These are phyloP conservation scores for Emmonsiellopsis sp. DNA, from an alignment of 2,329 filamentous ascomycete genomes.

Conservation along the genomic window DNA sequence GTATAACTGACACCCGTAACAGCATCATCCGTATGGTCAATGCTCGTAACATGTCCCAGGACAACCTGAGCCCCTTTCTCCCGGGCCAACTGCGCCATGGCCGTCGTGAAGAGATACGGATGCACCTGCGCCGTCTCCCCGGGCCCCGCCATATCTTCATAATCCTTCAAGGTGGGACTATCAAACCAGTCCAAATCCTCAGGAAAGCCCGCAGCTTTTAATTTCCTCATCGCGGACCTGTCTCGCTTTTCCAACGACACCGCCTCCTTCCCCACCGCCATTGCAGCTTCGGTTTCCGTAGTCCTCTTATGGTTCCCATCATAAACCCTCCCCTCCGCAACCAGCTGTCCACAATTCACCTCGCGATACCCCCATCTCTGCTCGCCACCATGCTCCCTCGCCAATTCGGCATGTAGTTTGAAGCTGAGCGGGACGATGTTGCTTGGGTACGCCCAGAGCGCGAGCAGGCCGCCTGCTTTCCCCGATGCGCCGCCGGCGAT, in stretches of 20 bases:
- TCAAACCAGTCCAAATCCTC: conserved; percentile 79
- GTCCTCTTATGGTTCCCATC: conserved; percentile 15
- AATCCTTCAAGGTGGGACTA: conserved; percentile 54
- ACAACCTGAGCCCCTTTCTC: conserved; percentile 60
- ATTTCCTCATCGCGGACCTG: conserved; percentile 40
- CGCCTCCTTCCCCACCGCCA: conserved; percentile 24
- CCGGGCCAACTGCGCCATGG: conserved; percentile 67
- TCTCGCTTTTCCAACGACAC: conserved; percentile 51
- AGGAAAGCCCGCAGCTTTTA: conserved; percentile 57
- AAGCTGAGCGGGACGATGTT: conserved; percentile 81
- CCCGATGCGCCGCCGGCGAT: conserved; percentile 90
- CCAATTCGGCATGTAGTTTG: conserved; percentile 70
- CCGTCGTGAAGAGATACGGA: conserved; percentile 79
- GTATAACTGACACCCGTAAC: conserved; percentile 58
- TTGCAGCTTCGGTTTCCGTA: not conserved
- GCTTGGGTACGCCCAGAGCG: conserved; percentile 80
- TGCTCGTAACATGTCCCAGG: conserved; percentile 59
- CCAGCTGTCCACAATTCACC: conserved; percentile 62
- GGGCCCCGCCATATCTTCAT: conserved; percentile 75
- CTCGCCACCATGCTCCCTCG: conserved; percentile 71
- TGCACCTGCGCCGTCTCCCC: conserved; percentile 88
- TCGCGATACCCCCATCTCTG: conserved; percentile 79
- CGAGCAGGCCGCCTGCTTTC: conserved; percentile 86
- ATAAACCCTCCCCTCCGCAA: conserved; percentile 40
- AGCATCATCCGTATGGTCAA: conserved; percentile 46